Base-by-base conservation (phyloP, 805 yeast genomes). In the Hagleromyces aurorensis region DNA sequence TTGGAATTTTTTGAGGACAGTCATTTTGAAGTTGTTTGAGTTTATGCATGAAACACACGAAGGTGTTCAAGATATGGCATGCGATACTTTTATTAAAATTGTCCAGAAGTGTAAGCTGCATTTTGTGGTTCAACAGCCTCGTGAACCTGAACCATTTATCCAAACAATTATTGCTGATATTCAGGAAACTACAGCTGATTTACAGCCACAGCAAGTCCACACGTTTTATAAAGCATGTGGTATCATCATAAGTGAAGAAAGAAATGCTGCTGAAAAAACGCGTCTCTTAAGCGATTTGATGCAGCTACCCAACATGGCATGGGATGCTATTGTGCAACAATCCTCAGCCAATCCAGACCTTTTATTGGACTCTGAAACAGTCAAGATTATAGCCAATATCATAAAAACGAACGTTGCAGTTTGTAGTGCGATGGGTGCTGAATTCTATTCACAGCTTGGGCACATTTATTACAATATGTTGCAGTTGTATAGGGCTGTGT, bases 31-130 rank as follows among this genome's bases (percentile, higher is more conserved):
- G 59, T 69, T 91, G 48, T 91, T 91, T 59, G 98, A 91, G 59
- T 91, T 91, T 52, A 91, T 91, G 99, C 97, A 91, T 64, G 99
- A 91, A 68, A 86, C 96, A n/a, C 99, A 91, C 60, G 99, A 89
- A 60, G 98, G 98, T 65, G 98, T 91, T 38, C 98, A 91, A 64
- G 98, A 91, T 60, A 91, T 91, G 98, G 98, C 99, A 6, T 91
- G 98, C 67, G 99, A 91, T 59, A 91, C 99, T 1, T 91, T 91
- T 55, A 89, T 89, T 54, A 91, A 91, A 59, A 91, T 91, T 57
- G 84, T 95, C 13, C 78, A 75, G 44, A 91, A 91, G 62, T 91
- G 98, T 70, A 87, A 86, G 60, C 77, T 87, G 43, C 96, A 89
- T 59, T 91, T 91, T 59, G 94, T 89, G 22, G 79, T 81, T 27